A percentile compares a stretch with the other conserved stretches of the same genome.
phyloP scores from a whole-genome alignment of 2,329 filamentous ascomycete species.

The Elsinoe ampelina region DNA sequence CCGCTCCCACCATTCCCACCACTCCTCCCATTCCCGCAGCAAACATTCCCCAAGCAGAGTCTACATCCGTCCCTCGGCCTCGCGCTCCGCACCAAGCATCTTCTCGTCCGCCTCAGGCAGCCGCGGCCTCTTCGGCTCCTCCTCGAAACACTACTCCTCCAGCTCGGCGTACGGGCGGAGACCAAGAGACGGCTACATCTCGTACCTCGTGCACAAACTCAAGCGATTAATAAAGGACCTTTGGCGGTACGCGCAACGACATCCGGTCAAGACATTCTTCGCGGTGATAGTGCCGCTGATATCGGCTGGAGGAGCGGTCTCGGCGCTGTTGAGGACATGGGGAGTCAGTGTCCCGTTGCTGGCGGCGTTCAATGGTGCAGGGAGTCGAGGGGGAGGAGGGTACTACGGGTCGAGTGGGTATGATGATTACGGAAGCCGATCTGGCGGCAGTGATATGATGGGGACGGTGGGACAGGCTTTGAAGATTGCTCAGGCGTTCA shows the following conservation, averaged over 20 bases:
- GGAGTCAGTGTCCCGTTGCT: slow-evolving; percentile 65
- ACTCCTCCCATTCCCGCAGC: slow-evolving; percentile 1
- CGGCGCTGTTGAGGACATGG: slow-evolving; percentile 66
- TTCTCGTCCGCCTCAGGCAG: slow-evolving; percentile 1
- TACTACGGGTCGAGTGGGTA: slow-evolving; percentile 41
- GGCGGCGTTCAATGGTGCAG: slow-evolving; percentile 24
- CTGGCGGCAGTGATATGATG: slow-evolving; percentile 31
- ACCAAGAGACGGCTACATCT: slow-evolving; percentile 69
- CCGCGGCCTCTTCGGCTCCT: slow-evolving; percentile 11
- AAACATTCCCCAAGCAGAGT: slow-evolving; percentile 4
- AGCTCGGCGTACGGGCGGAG: slow-evolving; percentile 68
- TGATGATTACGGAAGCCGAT: slow-evolving; percentile 29
- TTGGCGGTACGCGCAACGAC: slow-evolving; percentile 67
- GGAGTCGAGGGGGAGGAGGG: slow-evolving; percentile 22
- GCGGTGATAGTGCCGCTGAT: slow-evolving; percentile 78
- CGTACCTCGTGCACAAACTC: slow-evolving; percentile 63
- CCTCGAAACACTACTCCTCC: slow-evolving; percentile 27
- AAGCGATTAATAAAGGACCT: slow-evolving; percentile 73
- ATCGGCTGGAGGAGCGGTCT: slow-evolving; percentile 66
- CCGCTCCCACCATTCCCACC: background rate
- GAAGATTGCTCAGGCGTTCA: slow-evolving; percentile 43
- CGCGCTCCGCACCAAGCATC: slow-evolving; percentile 7
- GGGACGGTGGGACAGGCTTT: slow-evolving; percentile 40
- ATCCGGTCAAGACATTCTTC: slow-evolving; percentile 85
- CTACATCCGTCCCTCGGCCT: slow-evolving; percentile 13